Conservation (phyloP, 345 rosid genomes). For the Eutrema yunnanense region DNA sequence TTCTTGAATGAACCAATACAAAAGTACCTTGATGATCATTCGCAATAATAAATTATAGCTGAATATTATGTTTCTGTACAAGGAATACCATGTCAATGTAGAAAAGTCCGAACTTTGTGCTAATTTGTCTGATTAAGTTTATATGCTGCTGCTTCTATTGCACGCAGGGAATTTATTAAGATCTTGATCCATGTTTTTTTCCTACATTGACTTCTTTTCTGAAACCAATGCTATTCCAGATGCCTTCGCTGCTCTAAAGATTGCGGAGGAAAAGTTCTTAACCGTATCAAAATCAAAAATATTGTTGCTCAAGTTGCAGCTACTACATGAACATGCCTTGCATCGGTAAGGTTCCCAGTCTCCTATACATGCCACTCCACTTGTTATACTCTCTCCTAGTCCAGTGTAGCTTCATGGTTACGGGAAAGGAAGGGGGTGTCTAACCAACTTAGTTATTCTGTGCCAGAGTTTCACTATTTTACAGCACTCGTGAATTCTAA, state of each 20-base stretch:
- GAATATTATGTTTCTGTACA: neutral
- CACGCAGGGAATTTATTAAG: neutral
- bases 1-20: slow-evolving; percentile 4
- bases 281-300: slow-evolving; percentile 74
- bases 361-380: slow-evolving; percentile 11
- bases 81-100: neutral
- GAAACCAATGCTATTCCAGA: slow-evolving; percentile 34
- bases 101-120: neutral
- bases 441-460: neutral
- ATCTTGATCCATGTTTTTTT: neutral
- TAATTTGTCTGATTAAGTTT: neutral
- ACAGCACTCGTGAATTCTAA: neutral
- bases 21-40: slow-evolving; percentile 1
- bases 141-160: neutral
- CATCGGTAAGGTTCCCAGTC: slow-evolving; percentile 52
- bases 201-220: slow-evolving; percentile 11
- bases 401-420: neutral
- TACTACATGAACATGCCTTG: slow-evolving; percentile 85
- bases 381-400: neutral
- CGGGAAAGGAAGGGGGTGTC: neutral
- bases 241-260: slow-evolving; percentile 86
- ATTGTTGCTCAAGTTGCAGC: slow-evolving; percentile 74
- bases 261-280: slow-evolving; percentile 70
- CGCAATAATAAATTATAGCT: neutral
- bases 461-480: neutral